Evolutionary conservation across 2,329 filamentous ascomycete species (phyloP), one percentile per base, ranked within the genome.

Genomic region (Ophiosphaerella narmari): DNA sequence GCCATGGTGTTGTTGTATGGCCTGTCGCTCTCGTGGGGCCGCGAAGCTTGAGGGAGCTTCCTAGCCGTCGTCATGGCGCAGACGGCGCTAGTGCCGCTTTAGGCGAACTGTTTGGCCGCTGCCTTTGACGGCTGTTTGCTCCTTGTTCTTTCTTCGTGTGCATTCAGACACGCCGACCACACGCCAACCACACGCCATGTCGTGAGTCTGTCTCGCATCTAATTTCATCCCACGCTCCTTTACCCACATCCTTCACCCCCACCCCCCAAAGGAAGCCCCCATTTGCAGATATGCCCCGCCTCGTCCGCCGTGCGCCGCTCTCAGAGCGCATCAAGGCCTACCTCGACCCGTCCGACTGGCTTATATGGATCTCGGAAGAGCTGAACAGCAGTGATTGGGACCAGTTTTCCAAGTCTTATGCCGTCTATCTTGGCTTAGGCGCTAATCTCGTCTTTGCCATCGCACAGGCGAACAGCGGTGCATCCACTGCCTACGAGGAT

Each of bases 311-410:
- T 65, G 85, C 85, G 70, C 87, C 94, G 71, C 82, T 96, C 61
- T 71, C 77, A 26, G 88, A 97, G 80, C 90, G 93, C 72, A 82
- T 97, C 72, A 85, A 86, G 70, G 82, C 89, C 48, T 86, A 86
- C 72, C 78, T 97, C 51, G 93, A 97, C 68, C 91, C 90, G 3
- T 87, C 89, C 77, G 94, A 99, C 75, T 89, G 93, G 67, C 77
- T 94, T 46, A 84, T 99, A 14, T 96, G 91, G 89, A 75, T 96
- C 2, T 95, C 90, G 0, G 93, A 97, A 71, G 90, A 96, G 75
- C 82, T 99, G 52, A 92, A 97, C 70, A 91, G 91, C 24, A 87
- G 88, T 67, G 90, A 96, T 63, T 95, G 91, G 86, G 90, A 97
- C 62, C 90, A 93, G 16, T 78, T 84, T 53, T 78, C 86, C 54